Evolutionary conservation across 176 grass and related monocot species (phyloP), one percentile per base, ranked within the genome.

Genomic region (Lolium rigidum): DNA sequence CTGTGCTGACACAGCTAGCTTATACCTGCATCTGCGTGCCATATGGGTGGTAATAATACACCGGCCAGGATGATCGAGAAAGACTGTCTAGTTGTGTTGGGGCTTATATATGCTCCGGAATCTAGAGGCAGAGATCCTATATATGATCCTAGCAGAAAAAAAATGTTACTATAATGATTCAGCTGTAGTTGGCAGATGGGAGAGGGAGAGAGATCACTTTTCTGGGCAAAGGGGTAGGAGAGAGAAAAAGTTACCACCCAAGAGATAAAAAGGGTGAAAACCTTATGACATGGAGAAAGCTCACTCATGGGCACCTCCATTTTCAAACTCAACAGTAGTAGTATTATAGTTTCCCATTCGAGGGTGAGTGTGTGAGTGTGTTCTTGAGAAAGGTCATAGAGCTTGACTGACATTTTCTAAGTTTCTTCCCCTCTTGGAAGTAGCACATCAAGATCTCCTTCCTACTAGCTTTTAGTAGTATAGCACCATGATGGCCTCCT

Each of bases 401-500:
- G 48, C 55, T 59, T 31, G 50, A 70, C 28, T 74, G 71, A 13
- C 81, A 76, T 76, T 76, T 76, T 76, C 73, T 76, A 54, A 76
- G 48, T 16, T 88, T 81, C 62, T 76, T 77, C n/a, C 77, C 56
- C 62, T 70, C 82, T 88, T 80, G 81, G 81, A 91, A 84, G 85
- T 77, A 85, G 77, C 76, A 85, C 81, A 64, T 85, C 82, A 81
- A 91, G 90, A 91, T 81, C 82, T 49, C 72, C 46, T 31, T 65
- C 25, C 25, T 65, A 65, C 62, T 63, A 51, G 15, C 31, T 81
- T 91, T 88, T 91, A 85, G 41, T 74, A 50, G 41, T 74, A 59
- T 82, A 63, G 70, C 70, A 81, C 35, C 70, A 88, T 91, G 90
- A 91, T 88, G 90, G 90, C 90, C n/a, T 70, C 85, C 57, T 90